A percentile compares a stretch with the other conserved stretches of the same genome.
These are phyloP conservation scores for Tilletia indica DNA, from an alignment of 1,284 basidiomycete species.

Conservation along the genomic window DNA sequence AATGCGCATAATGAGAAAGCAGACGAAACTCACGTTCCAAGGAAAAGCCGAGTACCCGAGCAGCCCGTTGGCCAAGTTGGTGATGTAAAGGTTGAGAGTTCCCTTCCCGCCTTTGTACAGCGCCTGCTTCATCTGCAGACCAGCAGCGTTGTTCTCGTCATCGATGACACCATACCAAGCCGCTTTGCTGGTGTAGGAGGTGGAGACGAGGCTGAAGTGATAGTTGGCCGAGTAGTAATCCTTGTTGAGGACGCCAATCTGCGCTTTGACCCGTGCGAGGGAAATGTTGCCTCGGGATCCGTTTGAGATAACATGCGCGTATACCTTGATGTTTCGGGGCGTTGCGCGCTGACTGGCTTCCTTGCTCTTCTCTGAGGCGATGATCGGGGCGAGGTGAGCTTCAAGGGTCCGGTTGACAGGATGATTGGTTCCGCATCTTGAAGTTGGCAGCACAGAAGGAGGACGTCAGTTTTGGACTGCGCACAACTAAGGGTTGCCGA, in stretches of 20 bases:
- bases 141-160: slow-evolving; percentile 57
- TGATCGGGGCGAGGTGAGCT: not conserved
- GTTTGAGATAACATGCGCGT: slow-evolving; percentile 34
- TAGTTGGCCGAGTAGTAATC: slow-evolving; percentile 60
- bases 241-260: slow-evolving; percentile 62
- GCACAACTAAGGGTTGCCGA: no score
- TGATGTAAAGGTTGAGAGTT: slow-evolving; percentile 63
- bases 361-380: not conserved
- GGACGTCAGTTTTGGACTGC: no score
- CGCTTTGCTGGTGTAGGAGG: slow-evolving; percentile 60
- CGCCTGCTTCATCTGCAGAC: slow-evolving; percentile 61
- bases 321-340: slow-evolving; percentile 16
- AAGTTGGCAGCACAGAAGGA: no score
- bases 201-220: slow-evolving; percentile 60
- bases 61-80: slow-evolving; percentile 42
- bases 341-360: not conserved
- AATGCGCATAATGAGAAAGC: slow-evolving; percentile 37
- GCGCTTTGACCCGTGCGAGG: slow-evolving; percentile 31
- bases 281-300: slow-evolving; percentile 30
- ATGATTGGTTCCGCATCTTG: not conserved
- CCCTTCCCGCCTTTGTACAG: slow-evolving; percentile 59
- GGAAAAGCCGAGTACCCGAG: slow-evolving; percentile 62
- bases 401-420: not conserved
- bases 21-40: slow-evolving; percentile 23
- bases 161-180: slow-evolving; percentile 62